phyloP scores from a whole-genome alignment of 2,329 filamentous ascomycete species.

The Colletotrichum sp. region DNA sequence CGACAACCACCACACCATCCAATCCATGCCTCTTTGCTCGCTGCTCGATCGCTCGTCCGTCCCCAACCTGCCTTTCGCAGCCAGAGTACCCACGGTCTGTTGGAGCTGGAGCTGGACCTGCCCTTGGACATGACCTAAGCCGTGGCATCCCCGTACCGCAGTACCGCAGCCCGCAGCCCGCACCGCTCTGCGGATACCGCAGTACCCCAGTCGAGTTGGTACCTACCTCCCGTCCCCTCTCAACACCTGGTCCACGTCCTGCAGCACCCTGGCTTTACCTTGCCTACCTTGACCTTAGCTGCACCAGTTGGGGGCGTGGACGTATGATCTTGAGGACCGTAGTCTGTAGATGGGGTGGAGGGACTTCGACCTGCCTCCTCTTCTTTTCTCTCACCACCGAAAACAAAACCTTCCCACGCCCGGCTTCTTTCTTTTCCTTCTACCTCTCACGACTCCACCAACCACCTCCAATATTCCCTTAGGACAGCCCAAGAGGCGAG shows the following conservation, averaged over 20 bases:
- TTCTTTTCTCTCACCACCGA: constrained; percentile 25
- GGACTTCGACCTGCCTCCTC: constrained; percentile 22
- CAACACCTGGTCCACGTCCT: not conserved
- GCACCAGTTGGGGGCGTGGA: constrained; percentile 7
- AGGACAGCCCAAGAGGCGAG: constrained; percentile 23
- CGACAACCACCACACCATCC: not conserved
- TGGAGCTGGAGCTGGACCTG: not conserved
- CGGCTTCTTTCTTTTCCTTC: constrained; percentile 28
- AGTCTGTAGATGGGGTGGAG: constrained; percentile 6
- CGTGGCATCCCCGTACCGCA: not conserved
- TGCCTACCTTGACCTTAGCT: not conserved
- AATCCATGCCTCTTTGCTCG: not conserved
- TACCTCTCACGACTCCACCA: constrained; percentile 38
- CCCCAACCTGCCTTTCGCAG: not conserved
- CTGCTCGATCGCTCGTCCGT: not conserved
- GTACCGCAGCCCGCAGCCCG: not conserved
- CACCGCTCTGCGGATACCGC: constrained; percentile 9
- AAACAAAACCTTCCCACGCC: constrained; percentile 26
- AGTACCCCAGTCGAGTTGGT: constrained; percentile 11
- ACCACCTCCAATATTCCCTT: constrained; percentile 32
- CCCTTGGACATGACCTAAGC: not conserved
- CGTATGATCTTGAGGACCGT: not conserved
- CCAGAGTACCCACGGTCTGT: not conserved
- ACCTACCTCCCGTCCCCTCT: not conserved
- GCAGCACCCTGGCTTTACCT: constrained; percentile 5